Percentiles rank a stretch among this genome's conserved stretches.
Evolutionary conservation across 2,329 filamentous ascomycete genomes (phyloP).

Genomic region (Fusarium setosum): DNA sequence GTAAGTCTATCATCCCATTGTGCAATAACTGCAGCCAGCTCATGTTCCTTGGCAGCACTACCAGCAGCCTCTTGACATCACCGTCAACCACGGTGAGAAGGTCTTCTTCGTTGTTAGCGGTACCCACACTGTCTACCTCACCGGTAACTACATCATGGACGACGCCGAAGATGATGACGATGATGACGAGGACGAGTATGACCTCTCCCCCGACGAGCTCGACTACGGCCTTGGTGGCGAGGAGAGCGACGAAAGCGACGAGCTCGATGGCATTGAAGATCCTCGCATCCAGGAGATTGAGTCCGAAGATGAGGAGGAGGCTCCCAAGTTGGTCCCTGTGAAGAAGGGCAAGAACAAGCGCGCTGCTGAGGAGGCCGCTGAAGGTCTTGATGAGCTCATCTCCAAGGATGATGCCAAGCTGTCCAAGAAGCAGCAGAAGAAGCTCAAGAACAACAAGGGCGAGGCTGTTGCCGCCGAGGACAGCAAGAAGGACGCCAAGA

Average conservation of each 20-base stretch:
- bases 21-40: slow-evolving; percentile 25
- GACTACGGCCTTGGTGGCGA: slow-evolving; percentile 78
- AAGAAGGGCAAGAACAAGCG: slow-evolving; percentile 95
- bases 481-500: slow-evolving; percentile 75
- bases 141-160: slow-evolving; percentile 93
- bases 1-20: slow-evolving; percentile 62
- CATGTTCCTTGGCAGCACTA: slow-evolving; percentile 72
- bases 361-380: slow-evolving; percentile 76
- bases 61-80: slow-evolving; percentile 96
- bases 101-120: slow-evolving; percentile 94
- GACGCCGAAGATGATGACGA: slow-evolving; percentile 73
- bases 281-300: slow-evolving; percentile 88
- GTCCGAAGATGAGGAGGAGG: slow-evolving; percentile 78
- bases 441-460: slow-evolving; percentile 98
- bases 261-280: slow-evolving; percentile 81
- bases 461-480: slow-evolving; percentile 77
- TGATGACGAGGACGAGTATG: slow-evolving; percentile 80
- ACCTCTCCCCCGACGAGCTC: slow-evolving; percentile 84
- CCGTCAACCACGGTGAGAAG: slow-evolving; percentile 86
- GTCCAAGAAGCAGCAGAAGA: slow-evolving; percentile 98
- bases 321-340: slow-evolving; percentile 67
- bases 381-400: slow-evolving; percentile 86
- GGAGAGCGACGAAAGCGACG: slow-evolving; percentile 79
- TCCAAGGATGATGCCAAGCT: slow-evolving; percentile 82
- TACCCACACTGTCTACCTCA: slow-evolving; percentile 90